These are phyloP conservation scores for Colletotrichum sp. DNA, from an alignment of 2,329 filamentous ascomycete species.

Conservation along the genomic window DNA sequence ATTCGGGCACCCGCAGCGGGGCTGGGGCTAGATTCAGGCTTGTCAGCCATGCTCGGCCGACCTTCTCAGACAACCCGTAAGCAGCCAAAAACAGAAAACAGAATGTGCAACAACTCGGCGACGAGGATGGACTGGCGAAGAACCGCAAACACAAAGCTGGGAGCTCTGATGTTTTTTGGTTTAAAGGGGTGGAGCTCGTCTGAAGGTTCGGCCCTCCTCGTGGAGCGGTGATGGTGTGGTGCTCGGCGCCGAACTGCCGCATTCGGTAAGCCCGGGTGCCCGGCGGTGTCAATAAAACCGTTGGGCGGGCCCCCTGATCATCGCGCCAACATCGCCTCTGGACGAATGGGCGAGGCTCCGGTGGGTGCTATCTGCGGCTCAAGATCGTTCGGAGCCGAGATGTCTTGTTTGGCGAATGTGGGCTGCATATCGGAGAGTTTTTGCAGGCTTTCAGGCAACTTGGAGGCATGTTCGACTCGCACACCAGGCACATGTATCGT, in stretches of 20 bases:
- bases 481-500: neutral
- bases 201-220: neutral
- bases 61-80: neutral
- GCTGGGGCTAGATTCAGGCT: neutral
- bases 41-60: conserved; percentile 4
- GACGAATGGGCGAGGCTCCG: neutral
- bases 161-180: neutral
- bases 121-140: neutral
- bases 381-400: neutral
- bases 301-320: neutral
- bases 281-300: neutral
- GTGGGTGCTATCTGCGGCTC: neutral
- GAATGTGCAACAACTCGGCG: neutral
- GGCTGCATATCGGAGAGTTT: neutral
- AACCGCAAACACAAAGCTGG: neutral
- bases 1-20: neutral
- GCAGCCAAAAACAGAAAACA: neutral
- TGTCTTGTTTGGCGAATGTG: neutral
- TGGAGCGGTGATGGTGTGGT: neutral
- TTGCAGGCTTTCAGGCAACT: neutral
- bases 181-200: neutral
- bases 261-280: neutral
- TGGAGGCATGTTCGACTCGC: neutral
- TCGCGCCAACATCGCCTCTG: neutral
- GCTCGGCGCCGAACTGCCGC: conserved; percentile 3